Conservation (phyloP, 306 rosid genomes). For the Cicer chorassanicum region DNA sequence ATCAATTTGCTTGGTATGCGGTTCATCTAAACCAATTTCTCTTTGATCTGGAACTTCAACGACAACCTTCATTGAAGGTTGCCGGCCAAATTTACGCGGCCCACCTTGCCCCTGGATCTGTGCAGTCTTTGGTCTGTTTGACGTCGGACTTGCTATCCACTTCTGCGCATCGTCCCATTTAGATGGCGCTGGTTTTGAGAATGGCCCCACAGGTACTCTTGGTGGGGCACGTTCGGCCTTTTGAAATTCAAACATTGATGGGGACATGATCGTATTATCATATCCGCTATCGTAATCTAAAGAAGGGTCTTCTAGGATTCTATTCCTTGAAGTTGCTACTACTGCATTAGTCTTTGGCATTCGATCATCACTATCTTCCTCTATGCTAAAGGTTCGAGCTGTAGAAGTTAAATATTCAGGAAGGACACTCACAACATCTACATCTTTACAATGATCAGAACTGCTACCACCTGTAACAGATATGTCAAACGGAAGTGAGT, state of each 20-base stretch:
- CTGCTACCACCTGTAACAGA: slow-evolving; percentile 64
- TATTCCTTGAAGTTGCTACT: slow-evolving; percentile 52
- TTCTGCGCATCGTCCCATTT: slow-evolving; percentile 99
- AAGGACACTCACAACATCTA: slow-evolving; percentile 82
- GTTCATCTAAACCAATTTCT: slow-evolving; percentile 67
- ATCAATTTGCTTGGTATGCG: slow-evolving; percentile 89
- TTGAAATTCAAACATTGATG: slow-evolving; percentile 84
- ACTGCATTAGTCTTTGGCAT: slow-evolving; percentile 54
- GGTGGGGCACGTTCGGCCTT: slow-evolving; percentile 77
- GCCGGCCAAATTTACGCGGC: slow-evolving; percentile 64
- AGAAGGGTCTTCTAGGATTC: slow-evolving; percentile 63
- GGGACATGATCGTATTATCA: slow-evolving; percentile 56
- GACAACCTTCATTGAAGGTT: slow-evolving; percentile 71
- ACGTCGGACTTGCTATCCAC: slow-evolving; percentile 94
- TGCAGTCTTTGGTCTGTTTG: slow-evolving; percentile 69
- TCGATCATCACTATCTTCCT: slow-evolving; percentile 54
- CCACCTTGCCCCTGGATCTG: slow-evolving; percentile 65
- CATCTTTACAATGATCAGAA: slow-evolving; percentile 82
- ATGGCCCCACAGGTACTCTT: slow-evolving; percentile 71
- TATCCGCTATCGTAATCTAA: slow-evolving; percentile 67
- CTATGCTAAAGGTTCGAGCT: slow-evolving; percentile 50
- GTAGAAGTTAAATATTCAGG: slow-evolving; percentile 65
- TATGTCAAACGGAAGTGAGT: slow-evolving; percentile 24
- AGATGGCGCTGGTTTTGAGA: slow-evolving; percentile 92
- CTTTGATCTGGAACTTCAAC: slow-evolving; percentile 80